Percentiles rank a stretch among this genome's conserved stretches.
These are phyloP conservation scores for Candida dubliniensis DNA, from an alignment of 1,139 yeast genomes.

Conservation along the genomic window DNA sequence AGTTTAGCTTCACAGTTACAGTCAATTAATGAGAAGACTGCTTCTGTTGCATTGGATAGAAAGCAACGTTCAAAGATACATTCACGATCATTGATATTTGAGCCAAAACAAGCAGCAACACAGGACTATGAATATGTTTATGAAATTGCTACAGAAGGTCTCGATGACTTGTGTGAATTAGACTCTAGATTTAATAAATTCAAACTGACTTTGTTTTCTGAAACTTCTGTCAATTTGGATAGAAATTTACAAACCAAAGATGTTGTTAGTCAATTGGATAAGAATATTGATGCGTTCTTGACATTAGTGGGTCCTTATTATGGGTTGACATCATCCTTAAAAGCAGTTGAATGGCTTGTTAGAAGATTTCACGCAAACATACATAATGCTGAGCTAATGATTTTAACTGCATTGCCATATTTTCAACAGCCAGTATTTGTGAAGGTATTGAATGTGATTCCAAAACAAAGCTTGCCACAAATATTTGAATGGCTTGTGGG, in stretches of 20 bases:
- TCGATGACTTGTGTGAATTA: constrained; percentile 65
- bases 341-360: constrained; percentile 92
- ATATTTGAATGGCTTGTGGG: constrained; percentile 71
- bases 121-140: constrained; percentile 89
- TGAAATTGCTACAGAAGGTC: constrained; percentile 71
- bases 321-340: constrained; percentile 70
- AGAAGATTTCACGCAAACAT: constrained; percentile 88
- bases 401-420: constrained; percentile 76
- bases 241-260: constrained; percentile 78
- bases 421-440: constrained; percentile 71
- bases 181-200: constrained; percentile 78
- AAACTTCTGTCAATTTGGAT: constrained; percentile 74
- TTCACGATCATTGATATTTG: constrained; percentile 83
- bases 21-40: constrained; percentile 63
- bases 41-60: constrained; percentile 81
- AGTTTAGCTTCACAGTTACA: constrained; percentile 79
- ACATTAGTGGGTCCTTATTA: constrained; percentile 74
- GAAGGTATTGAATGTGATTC: constrained; percentile 70
- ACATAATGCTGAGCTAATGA: constrained; percentile 69
- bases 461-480: constrained; percentile 64
- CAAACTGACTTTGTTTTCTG: constrained; percentile 73
- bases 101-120: constrained; percentile 82
- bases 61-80: constrained; percentile 84
- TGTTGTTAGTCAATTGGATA: constrained; percentile 69
- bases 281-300: constrained; percentile 72